These are phyloP conservation scores for Beauveria varroae DNA, from an alignment of 2,329 filamentous ascomycete genomes.

Conservation along the genomic window DNA sequence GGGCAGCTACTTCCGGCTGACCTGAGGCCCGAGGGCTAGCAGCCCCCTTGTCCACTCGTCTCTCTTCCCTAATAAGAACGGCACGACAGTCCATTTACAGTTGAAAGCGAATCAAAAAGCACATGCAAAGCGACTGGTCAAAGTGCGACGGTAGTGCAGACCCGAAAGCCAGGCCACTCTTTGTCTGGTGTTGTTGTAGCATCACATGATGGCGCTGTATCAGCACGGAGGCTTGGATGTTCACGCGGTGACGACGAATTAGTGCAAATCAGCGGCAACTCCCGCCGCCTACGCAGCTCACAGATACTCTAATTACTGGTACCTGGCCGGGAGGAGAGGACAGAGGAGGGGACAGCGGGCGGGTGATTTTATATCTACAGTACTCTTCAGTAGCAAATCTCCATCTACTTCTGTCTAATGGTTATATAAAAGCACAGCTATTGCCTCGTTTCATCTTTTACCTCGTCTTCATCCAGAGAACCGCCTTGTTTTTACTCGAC, in stretches of 20 bases:
- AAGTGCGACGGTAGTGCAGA: background rate
- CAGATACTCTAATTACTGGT: background rate
- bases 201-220: slow-evolving; percentile 3
- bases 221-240: background rate
- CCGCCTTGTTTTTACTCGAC: background rate
- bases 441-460: background rate
- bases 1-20: slow-evolving; percentile 7
- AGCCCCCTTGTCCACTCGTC: no score
- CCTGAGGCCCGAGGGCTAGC: background rate
- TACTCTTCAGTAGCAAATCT: no score
- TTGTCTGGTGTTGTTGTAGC: background rate
- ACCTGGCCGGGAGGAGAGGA: background rate
- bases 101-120: background rate
- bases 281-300: background rate
- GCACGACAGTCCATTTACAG: background rate
- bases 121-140: slow-evolving; percentile 2
- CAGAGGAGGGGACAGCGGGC: background rate
- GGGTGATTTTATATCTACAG: background rate
- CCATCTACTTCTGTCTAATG: no score
- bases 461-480: background rate
- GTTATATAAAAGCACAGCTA: no score
- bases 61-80: background rate
- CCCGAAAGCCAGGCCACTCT: background rate
- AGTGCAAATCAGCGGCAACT: slow-evolving; percentile 3
- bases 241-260: background rate